phyloP scores from a whole-genome alignment of 164 flowering plant genomes.

The Aristolochia contorta region DNA sequence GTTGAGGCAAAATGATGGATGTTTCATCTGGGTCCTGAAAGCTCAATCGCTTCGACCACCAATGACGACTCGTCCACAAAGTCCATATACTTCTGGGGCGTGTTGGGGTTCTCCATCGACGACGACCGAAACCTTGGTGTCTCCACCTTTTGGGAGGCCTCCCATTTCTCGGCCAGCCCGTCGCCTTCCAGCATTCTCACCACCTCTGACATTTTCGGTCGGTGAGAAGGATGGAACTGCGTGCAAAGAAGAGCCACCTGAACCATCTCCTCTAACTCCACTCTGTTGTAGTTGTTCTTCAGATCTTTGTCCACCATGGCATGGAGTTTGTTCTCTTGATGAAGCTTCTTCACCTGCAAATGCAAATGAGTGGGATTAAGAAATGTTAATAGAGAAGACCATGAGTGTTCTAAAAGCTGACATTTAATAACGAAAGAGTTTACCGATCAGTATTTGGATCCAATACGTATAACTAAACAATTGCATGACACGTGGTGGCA shows the following conservation, averaged over 20 bases:
- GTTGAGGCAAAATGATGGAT: background rate
- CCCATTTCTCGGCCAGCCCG: constrained; percentile 82
- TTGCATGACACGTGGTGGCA: no score
- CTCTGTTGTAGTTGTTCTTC: constrained; percentile 43
- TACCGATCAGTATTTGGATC: background rate
- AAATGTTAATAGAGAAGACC: background rate
- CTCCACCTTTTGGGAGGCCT: constrained; percentile 57
- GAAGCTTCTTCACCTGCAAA: constrained; percentile 76
- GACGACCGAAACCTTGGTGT: constrained; percentile 40
- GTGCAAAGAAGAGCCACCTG: constrained; percentile 75
- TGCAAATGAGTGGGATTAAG: no score
- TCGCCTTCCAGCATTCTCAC: constrained; percentile 78
- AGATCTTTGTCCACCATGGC: constrained; percentile 70
- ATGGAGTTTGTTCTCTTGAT: constrained; percentile 52
- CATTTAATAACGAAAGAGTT: background rate
- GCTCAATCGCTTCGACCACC: constrained; percentile 83
- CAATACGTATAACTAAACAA: no score
- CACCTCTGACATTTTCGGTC: constrained; percentile 79
- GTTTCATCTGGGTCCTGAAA: constrained; percentile 53
- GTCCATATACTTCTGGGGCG: constrained; percentile 45
- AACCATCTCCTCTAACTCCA: constrained; percentile 72
- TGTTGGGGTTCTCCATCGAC: constrained; percentile 26
- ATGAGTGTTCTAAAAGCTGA: background rate
- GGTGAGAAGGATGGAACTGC: constrained; percentile 54
- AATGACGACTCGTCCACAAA: constrained; percentile 65